Evolutionary conservation across 1,139 yeast genomes (phyloP).

Genomic region (Blastobotrys buckinghamii): DNA sequence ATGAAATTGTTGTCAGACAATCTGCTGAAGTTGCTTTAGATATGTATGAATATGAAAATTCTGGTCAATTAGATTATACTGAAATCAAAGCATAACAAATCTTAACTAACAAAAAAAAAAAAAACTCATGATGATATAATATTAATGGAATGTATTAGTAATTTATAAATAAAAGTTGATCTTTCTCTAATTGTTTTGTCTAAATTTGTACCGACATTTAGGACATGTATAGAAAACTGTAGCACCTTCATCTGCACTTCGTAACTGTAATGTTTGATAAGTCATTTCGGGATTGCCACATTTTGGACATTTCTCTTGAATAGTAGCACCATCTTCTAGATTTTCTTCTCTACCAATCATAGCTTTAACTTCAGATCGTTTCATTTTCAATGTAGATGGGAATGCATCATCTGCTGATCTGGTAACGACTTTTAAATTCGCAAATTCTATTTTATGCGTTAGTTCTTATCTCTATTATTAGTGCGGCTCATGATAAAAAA

Average conservation of each 20-base stretch:
- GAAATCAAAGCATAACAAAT: constrained; percentile 20
- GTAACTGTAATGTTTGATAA: constrained; percentile 89
- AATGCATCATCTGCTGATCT: constrained; percentile 85
- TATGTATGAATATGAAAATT: constrained; percentile 94
- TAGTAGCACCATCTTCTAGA: constrained; percentile 88
- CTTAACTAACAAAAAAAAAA: neutral
- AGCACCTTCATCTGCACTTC: constrained; percentile 97
- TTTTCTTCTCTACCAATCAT: constrained; percentile 61
- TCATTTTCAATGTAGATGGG: constrained; percentile 75
- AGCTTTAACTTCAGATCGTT: constrained; percentile 87
- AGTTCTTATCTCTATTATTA: neutral
- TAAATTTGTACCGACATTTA: constrained; percentile 83
- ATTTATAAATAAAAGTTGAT: neutral
- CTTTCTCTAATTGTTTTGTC: constrained; percentile 67
- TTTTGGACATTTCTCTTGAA: constrained; percentile 94
- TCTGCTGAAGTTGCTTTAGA: constrained; percentile 95
- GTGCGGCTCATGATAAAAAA: constrained; percentile 1
- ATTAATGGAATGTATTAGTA: neutral
- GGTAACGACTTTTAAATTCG: constrained; percentile 79
- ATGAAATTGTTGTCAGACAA: constrained; percentile 87
- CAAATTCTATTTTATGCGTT: constrained; percentile 44
- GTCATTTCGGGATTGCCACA: constrained; percentile 98
- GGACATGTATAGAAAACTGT: constrained; percentile 83
- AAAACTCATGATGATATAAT: neutral
- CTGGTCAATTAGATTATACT: constrained; percentile 78